Evolutionary conservation across 306 rosid genomes (phyloP).

Genomic region (Ormosia emarginata): DNA sequence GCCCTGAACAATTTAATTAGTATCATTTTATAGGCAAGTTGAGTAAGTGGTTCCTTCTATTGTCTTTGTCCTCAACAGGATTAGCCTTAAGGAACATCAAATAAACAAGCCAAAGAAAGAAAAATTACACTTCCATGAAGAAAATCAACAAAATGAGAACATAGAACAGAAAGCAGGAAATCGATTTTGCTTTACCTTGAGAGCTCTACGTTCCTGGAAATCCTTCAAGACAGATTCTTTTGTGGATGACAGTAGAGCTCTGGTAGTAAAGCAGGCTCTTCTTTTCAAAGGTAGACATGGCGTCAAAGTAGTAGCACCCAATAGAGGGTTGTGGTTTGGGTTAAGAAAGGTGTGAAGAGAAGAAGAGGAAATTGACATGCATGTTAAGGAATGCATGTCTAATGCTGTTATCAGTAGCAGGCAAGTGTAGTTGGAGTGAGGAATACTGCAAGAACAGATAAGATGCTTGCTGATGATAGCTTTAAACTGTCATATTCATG

Average conservation of each 20-base stretch:
- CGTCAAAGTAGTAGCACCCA: conserved; percentile 27
- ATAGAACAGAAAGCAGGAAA: background rate
- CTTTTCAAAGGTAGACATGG: conserved; percentile 44
- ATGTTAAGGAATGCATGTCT: conserved; percentile 58
- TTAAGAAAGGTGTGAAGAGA: conserved; percentile 50
- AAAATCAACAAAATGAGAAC: background rate
- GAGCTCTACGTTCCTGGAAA: conserved; percentile 66
- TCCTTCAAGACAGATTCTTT: conserved; percentile 63
- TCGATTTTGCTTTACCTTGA: conserved; percentile 55
- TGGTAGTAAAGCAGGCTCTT: conserved; percentile 44
- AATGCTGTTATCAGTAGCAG: background rate
- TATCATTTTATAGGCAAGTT: background rate
- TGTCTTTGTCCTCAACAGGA: background rate
- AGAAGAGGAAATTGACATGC: conserved; percentile 49
- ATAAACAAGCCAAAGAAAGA: background rate
- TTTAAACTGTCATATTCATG: background rate
- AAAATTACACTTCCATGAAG: background rate
- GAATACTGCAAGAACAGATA: conserved; percentile 41
- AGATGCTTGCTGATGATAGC: conserved; percentile 15
- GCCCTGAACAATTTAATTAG: background rate
- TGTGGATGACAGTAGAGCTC: conserved; percentile 54
- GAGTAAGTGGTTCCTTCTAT: background rate
- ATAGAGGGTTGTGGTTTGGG: conserved; percentile 43
- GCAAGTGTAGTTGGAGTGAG: conserved; percentile 17
- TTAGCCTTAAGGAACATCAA: background rate